Evolutionary conservation across 129 eudicot species (phyloP), one percentile per base, ranked within the genome.

Genomic region (Centaurea solstitialis): DNA sequence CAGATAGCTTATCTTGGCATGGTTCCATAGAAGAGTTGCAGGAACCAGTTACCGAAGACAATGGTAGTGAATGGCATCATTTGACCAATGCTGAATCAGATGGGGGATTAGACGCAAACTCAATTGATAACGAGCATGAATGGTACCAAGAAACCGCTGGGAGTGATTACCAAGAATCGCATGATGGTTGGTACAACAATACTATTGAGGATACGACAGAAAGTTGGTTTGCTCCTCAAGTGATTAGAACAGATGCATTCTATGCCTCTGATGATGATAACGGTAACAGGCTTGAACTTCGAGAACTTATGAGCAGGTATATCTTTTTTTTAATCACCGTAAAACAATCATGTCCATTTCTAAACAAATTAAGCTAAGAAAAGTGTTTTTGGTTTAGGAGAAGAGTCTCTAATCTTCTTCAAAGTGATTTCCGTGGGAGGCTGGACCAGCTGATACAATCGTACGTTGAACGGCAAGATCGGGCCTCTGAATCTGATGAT

Each of bases 321-420:
- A 41, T 66, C 5, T 24, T 78, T 43, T 3, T 1, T 13, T 40
- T 83, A 26, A 73, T 41, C 53, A 35, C 30, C 23, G 4, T 12
- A 47, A 66, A 71, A 17, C 41, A 23, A 0, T 18, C 4, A 7
- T 28, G 22, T 66, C 20, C 35, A 23, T 11, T 4, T 17, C 45
- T 26, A 72, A 47, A 35, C 47, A 38, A 9, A n/a, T 43, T 77
- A 73, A 64, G 13, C 70, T 62, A 18, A 41, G 4, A 9, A 7
- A 30, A 24, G 50, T 78, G 17, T 74, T 68, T 4, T 18, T 85
- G 28, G 15, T 87, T 65, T 69, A 94, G 98, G 92, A 91, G 99
- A 86, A 87, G 90, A 65, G 99, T 96, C 74, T 87, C 98, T 45
- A 91, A 86, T 88, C 98, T 96, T 82, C 98, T 96, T 91, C 87